phyloP scores from a whole-genome alignment of 1,139 yeast species.

The Magnusiomyces fungicola region DNA sequence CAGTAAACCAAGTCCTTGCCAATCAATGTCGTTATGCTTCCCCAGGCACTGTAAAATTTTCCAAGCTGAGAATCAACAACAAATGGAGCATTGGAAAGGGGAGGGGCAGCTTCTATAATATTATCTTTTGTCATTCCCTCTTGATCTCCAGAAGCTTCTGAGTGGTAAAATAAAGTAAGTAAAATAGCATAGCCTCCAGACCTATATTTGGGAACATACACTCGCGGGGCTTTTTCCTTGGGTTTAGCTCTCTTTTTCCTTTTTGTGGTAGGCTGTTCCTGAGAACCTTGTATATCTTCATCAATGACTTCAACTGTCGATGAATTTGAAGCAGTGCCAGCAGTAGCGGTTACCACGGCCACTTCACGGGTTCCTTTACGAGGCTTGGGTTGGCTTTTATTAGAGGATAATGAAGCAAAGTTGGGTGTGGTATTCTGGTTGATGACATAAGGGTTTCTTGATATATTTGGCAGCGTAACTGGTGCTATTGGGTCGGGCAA shows the following conservation, averaged over 20 bases:
- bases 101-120: slow-evolving; percentile 49
- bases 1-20: slow-evolving; percentile 54
- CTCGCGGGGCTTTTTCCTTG: slow-evolving; percentile 23
- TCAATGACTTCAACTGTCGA: no score
- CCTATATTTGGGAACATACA: slow-evolving; percentile 68
- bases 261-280: slow-evolving; percentile 9
- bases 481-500: not conserved
- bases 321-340: no score
- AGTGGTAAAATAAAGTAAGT: slow-evolving; percentile 52
- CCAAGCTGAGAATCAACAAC: slow-evolving; percentile 50
- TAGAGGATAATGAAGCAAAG: not conserved
- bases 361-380: no score
- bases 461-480: not conserved
- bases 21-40: slow-evolving; percentile 54
- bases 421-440: not conserved
- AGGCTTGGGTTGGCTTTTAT: no score
- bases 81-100: slow-evolving; percentile 61
- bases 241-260: slow-evolving; percentile 21
- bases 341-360: no score
- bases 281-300: not conserved
- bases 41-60: slow-evolving; percentile 73
- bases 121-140: slow-evolving; percentile 49
- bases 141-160: slow-evolving; percentile 22
- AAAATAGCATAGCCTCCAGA: slow-evolving; percentile 87
- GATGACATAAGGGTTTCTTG: not conserved